Base-by-base conservation (phyloP, 305 asterid genomes). In the Ilex paraguariensis region DNA sequence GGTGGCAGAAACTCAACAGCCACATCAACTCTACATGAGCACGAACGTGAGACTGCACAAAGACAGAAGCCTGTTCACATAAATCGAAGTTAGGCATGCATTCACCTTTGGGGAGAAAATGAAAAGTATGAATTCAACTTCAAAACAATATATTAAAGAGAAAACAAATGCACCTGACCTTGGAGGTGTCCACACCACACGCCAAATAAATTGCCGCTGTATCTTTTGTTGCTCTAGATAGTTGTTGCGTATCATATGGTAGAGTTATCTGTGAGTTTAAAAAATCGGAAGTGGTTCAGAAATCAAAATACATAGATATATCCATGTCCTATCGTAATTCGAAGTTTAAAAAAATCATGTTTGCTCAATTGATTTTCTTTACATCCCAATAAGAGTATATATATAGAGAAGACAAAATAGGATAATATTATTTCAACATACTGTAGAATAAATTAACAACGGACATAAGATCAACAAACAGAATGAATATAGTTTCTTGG, bases 141-240 rank as follows among this genome's bases (percentile, higher is more conserved):
- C 11, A 31, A n/a, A 45, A 66, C 4, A n/a, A 48, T 30, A 59
- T 17, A 66, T 14, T n/a, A 17, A 30, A 53, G 21, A 15, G 28
- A 46, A 31, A 13, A 52, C 31, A 62, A 36, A 64, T 36, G 56
- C 64, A 62, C 42, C 62, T 65, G 59, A 93, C 99, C 97, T 90
- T 90, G 50, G 92, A 76, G 61, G 85, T 71, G 77, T 93, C 93
- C 67, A 93, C 95, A 14, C 99, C 99, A 73, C 97, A 90, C 66
- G 97, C 95, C 80, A 93, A 82, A 83, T 93, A 93, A 77, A 93
- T 83, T 57, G 99, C 99, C 55, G 96, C 95, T 60, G 99, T 93
- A 72, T 87, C 97, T 77, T 67, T 90, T 54, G 97, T 93, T 12
- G 96, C 86, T 81, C 76, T 86, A 44, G 93, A 79, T 65, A 90